Percentiles rank a stretch among this genome's conserved stretches.
phyloP scores from a whole-genome alignment of 2,329 filamentous ascomycete species.

The Apiospora kogelbergensis region DNA sequence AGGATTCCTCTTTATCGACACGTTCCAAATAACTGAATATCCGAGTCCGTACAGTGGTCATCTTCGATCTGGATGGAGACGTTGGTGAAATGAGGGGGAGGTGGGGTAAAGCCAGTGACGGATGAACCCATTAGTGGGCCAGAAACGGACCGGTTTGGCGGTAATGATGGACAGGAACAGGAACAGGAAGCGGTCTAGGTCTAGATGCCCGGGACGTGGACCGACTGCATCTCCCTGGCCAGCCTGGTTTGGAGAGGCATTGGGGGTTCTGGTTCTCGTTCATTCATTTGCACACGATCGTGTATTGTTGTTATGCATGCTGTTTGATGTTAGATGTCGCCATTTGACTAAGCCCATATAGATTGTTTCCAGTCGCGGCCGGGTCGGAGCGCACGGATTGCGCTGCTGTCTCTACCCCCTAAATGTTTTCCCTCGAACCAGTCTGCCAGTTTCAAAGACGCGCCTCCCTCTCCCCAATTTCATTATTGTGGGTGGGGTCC shows the following conservation, averaged over 20 bases:
- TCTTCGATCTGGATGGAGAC: neutral
- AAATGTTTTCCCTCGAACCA: neutral
- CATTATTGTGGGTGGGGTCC: constrained; percentile 2
- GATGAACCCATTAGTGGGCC: neutral
- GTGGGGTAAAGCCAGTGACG: constrained; percentile 1
- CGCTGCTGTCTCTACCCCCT: neutral
- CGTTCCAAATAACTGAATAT: no score
- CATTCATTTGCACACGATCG: neutral
- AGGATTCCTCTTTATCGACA: neutral
- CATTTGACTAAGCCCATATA: neutral
- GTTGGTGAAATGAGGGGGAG: constrained; percentile 1
- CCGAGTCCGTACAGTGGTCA: neutral
- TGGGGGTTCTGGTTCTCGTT: no score
- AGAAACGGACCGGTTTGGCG: constrained; percentile 6
- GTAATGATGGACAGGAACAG: neutral
- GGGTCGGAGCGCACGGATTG: neutral
- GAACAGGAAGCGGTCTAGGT: neutral
- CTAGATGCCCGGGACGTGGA: constrained; percentile 3
- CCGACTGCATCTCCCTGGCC: neutral
- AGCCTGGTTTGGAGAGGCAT: no score
- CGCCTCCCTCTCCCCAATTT: neutral
- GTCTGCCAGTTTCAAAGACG: neutral
- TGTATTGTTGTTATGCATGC: neutral
- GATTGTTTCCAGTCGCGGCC: neutral
- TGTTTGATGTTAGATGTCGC: neutral